Base-by-base conservation (phyloP, 2,329 filamentous ascomycete genomes). In the Aspergillus cejpii region DNA sequence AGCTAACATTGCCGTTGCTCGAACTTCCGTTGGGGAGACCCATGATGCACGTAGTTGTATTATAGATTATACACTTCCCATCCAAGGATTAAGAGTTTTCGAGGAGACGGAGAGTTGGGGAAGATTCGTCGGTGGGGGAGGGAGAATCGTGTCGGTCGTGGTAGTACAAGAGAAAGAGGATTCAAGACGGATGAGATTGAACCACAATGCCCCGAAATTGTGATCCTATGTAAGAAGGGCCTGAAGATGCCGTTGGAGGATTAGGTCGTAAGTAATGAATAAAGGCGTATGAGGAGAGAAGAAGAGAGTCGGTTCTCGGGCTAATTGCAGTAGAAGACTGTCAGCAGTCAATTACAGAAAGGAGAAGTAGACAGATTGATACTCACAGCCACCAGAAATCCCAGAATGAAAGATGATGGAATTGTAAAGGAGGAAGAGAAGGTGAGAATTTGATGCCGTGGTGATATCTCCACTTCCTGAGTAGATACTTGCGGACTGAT, bases 1-100 rank as follows among this genome's bases (percentile, higher is more conserved):
- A 82, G 62, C 77, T 78, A 45, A 71, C 68, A 41, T 71, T 65
- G 62, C 76, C 78, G 60, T 80, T 80, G 53, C 68, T 60, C 36
- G 55, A 44, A 45, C 55, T 54, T 48, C 60, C 65, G 55, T 70
- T 70, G 48, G 62, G 51, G 45, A 63, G 59, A 50, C 61, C 60
- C 70, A 72, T 72, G 57, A 53, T 68, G 58, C 48, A 50, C 43
- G 40, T 37, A 38, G 46, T 41, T 50, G 23, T 43, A 61, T 61
- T 60, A 63, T 42, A 40, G 49, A 58, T 56, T 49, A 51, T 54
- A 50, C 41, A 44, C 37, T 54, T 50, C 54, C 52, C 55, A 53
- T 60, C 41, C 48, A 47, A 52, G 48, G 48, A 39, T 41, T 39
- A 37, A 43, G 43, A 43, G 24, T 39, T 39, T 43, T 45, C 23